Evolutionary conservation across 2,329 filamentous ascomycete species (phyloP), one percentile per base, ranked within the genome.

Genomic region (Ophiostoma himal-ulmi): DNA sequence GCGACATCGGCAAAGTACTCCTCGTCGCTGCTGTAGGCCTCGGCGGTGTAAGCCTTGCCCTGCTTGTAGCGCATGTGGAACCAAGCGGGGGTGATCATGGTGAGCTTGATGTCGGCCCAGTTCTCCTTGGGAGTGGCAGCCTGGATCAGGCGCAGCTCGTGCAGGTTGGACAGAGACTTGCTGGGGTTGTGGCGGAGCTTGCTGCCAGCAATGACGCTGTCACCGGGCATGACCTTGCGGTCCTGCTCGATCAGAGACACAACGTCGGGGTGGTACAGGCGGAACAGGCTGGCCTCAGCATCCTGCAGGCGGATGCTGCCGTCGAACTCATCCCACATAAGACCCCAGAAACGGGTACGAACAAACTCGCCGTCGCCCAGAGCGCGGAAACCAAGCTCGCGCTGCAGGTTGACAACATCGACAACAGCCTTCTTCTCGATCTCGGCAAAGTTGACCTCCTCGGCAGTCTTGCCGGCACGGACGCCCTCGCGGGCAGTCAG

Each of bases 311-410:
- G 80, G 54, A 78, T 76, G 34, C 82, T 83, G 68, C 84, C 84
- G 44, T 82, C 81, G 70, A 76, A 77, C 73, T 81, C 79, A 69
- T 81, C 80, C 71, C 81, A 78, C 71, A 77, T 77, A 34, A 75
- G 76, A 60, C 77, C 77, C 77, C 77, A 78, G 71, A 78, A 78
- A 48, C 77, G 76, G 48, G 77, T 76, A 34, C 77, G 76, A 7
- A 76, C 76, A 60, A 88, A 90, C 77, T 90, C 88, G 74, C 88
- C 88, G 74, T 88, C 87, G 22, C 85, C 86, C 69, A 89, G 79
- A 13, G 82, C 83, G 66, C 83, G 82, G 72, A 87, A 84, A 36
- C 86, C 84, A 22, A 86, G 79, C 74, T 87, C 82, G 71, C 85
- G 80, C 80, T 90, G 88, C 70, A 83, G 80, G 74, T 85, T 82